Evolutionary conservation across 139 green algal genomes (phyloP).

Genomic region (Limnomonas spitsbergensis): DNA sequence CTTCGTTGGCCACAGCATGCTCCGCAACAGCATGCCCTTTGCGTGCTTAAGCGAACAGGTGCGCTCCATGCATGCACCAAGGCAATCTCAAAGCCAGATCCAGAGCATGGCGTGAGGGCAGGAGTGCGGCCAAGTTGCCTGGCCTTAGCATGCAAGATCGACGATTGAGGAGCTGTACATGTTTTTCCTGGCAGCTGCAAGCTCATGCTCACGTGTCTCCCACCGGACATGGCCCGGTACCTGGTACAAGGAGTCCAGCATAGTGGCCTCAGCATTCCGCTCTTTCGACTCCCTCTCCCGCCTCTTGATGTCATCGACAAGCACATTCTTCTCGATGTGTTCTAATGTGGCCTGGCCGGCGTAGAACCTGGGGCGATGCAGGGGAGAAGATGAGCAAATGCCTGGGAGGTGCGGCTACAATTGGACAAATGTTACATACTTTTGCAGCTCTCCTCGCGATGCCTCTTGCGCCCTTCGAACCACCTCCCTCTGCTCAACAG

Average conservation of each 20-base stretch:
- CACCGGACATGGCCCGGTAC: no score
- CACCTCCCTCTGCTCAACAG: conserved; percentile 47
- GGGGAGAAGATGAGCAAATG: neutral
- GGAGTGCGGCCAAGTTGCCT: no score
- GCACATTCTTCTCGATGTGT: conserved; percentile 21
- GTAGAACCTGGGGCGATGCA: conserved; percentile 48
- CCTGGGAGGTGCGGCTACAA: neutral
- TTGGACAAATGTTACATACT: conserved; percentile 28
- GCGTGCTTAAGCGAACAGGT: no score
- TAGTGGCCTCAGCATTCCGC: conserved; percentile 38
- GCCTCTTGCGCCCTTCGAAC: conserved; percentile 36
- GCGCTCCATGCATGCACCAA: no score
- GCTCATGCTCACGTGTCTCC: no score
- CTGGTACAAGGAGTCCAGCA: conserved; percentile 57
- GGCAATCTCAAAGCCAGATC: no score
- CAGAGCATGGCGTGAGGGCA: no score
- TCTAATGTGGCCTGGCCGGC: conserved; percentile 42
- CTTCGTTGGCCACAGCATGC: no score
- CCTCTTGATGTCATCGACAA: conserved; percentile 53
- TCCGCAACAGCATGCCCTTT: no score
- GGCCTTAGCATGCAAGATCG: no score
- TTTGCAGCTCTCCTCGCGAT: conserved; percentile 35
- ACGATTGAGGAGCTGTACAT: no score
- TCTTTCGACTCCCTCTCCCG: conserved; percentile 46
- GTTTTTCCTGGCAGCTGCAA: neutral